Conservation (phyloP, 345 rosid species). For the Psidium guajava region DNA sequence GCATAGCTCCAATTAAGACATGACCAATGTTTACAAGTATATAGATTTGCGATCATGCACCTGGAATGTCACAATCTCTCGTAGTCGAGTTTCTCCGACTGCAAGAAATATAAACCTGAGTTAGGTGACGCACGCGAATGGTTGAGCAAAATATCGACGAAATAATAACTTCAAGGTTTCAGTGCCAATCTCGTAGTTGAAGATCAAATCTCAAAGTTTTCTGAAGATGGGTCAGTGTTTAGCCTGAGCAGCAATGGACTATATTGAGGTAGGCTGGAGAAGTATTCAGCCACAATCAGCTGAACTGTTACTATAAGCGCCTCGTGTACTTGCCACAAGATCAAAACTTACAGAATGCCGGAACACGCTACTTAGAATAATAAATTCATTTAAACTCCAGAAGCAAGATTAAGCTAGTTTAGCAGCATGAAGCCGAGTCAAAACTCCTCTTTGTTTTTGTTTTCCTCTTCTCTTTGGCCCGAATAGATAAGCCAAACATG, state of each 20-base stretch:
- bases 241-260: background rate
- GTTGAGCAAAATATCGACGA: background rate
- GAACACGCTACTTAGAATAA: background rate
- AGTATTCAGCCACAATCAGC: background rate
- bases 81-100: slow-evolving; percentile 78
- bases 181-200: background rate
- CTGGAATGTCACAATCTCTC: slow-evolving; percentile 44
- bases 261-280: background rate
- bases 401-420: background rate
- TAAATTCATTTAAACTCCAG: background rate
- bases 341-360: background rate
- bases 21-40: background rate
- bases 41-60: background rate
- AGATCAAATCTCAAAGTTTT: background rate
- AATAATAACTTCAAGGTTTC: background rate
- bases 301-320: background rate
- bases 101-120: slow-evolving; percentile 8
- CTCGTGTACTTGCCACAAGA: background rate
- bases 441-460: background rate
- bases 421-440: background rate
- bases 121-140: background rate
- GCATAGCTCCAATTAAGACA: background rate
- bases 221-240: background rate
- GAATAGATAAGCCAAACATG: background rate
- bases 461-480: background rate